Base-by-base conservation (phyloP, 768 basidiomycete genomes). In the Boletales sp. region DNA sequence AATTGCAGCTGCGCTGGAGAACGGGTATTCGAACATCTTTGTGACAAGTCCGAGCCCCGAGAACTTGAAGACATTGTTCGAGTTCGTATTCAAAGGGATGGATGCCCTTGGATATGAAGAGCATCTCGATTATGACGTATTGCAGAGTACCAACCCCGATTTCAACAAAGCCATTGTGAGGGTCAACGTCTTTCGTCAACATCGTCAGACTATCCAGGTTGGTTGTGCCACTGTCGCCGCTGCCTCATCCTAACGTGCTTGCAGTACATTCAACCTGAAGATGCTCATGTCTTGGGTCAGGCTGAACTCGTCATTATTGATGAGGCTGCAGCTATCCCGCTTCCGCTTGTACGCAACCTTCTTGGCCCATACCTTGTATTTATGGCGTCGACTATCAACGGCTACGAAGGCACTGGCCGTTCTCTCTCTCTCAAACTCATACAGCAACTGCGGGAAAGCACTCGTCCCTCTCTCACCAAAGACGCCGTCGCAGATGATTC, bases 381-480 rank as follows among this genome's bases (percentile, higher is more conserved):
- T 76, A 86, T 98, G 78, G 91, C 97, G 2, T 97, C 94, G n/a
- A 99, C 97, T 1, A 94, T 99, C 72, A 98, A 97, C 66, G 97
- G 97, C 36, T 99, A 99, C 69, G 97, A 98, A 77, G 97, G 97
- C 24, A 98, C 97, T 0, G 97, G 97, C n/a, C 90, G 97, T 24
- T 97, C 94, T 1, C 82, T 99, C 42, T 97, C 94, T 41, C 86
- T 99, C 53, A 99, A 99, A 69, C 87, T 99, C 50, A 88, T 99
- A 56, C 90, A 98, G 68, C 94, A 97, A 67, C 82, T 98, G 4
- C 87, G 97, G 34, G 97, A 98, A 66, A 87, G 83, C 67, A 90
- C 90, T 0, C 80, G 89, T 4, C 84, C 91, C 0, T 85, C 88
- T 2, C 72, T 92, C 37, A 76, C 83, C 15, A 88, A 89, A 64